Evolutionary conservation across 305 asterid genomes (phyloP), one percentile per base, ranked within the genome.

Genomic region (Rubia peregrina): DNA sequence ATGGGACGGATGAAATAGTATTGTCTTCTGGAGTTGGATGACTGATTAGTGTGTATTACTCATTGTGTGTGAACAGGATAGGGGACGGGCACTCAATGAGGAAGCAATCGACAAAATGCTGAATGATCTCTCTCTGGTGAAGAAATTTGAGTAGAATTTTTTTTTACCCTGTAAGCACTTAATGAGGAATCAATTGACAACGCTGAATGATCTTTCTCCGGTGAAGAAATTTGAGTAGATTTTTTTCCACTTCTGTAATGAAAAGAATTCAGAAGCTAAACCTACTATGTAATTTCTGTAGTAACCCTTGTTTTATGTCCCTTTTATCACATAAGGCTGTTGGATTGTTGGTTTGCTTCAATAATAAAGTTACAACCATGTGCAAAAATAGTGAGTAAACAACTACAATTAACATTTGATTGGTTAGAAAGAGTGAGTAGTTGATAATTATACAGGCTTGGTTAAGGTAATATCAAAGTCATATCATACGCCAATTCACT

Each of bases 91-190:
- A 9, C 95, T 84, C 13, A 96, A 87, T 26, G 96, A 92, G 17
- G 96, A 90, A 51, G 96, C 95, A 3, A 90, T 92, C 17, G 94
- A 87, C 83, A 91, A 88, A 61, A 91, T 91, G 98, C 73, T 90
- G 74, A 84, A 78, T 41, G 96, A 90, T 78, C 87, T 92, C 9
- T 84, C 96, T 30, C 36, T 30, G 36, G 36, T 30, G 36, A 3
- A 30, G 36, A 30, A 30, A 30, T 30, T 30, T 30, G 36, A 30
- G 36, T 46, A 36, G 40, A 36, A 36, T 12, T 43, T 13, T 24
- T 1, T 1, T n/a, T n/a, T n/a, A n/a, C n/a, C n/a, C n/a, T n/a
- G n/a, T n/a, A n/a, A n/a, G 83, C 89, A 9, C 95, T 84, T 16
- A 96, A 87, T 26, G 96, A 92, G 17, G 96, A 90, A 51, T 94